Percentiles rank a stretch among this genome's conserved stretches.
Conservation (phyloP, 331 rosid species). For the Saraca asoca region DNA sequence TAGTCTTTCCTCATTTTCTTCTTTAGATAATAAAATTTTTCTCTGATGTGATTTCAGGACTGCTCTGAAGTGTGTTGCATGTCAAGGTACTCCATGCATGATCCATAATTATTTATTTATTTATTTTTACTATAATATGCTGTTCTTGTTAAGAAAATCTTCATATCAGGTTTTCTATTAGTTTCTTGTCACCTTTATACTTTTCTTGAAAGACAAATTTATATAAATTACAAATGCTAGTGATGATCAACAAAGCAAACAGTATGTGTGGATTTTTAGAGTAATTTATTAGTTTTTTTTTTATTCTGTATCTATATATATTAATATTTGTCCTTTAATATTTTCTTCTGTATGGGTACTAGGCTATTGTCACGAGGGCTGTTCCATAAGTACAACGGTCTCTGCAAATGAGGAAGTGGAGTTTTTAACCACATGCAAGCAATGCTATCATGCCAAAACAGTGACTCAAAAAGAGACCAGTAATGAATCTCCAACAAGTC, state of each 20-base stretch:
- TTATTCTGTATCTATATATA: conserved; percentile 3
- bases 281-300: conserved; percentile 21
- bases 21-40: conserved; percentile 25
- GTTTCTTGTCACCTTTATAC: conserved; percentile 1
- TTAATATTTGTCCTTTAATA: conserved; percentile 16
- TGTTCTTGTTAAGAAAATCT: conserved; percentile 13
- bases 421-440: conserved; percentile 64
- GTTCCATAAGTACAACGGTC: conserved; percentile 55
- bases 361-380: conserved; percentile 78
- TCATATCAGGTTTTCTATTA: neutral
- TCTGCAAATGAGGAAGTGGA: conserved; percentile 47
- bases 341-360: conserved; percentile 38
- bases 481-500: conserved; percentile 79
- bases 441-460: conserved; percentile 57
- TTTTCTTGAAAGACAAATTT: no score
- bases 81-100: conserved; percentile 66
- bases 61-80: conserved; percentile 68
- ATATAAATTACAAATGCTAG: neutral
- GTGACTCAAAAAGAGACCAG: conserved; percentile 50
- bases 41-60: conserved; percentile 59
- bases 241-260: neutral
- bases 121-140: neutral
- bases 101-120: conserved; percentile 20
- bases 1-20: conserved; percentile 7
- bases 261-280: neutral